phyloP scores from a whole-genome alignment of 1,284 basidiomycete genomes.

The Trichosporon coremiiforme region DNA sequence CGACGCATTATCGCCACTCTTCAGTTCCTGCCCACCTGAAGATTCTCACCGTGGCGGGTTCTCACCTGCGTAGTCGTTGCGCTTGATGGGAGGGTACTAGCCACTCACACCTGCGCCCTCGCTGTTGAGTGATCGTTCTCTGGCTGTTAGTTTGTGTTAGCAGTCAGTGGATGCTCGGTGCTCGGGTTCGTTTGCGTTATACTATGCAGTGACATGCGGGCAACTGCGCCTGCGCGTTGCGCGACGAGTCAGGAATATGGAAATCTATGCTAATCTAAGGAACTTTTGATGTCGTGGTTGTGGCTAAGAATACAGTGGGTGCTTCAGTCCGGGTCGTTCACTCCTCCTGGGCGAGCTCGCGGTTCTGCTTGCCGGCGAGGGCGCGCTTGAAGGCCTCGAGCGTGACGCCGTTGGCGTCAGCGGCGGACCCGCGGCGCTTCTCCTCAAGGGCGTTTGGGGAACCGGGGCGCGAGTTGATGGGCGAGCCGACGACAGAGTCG shows the following conservation, averaged over 20 bases:
- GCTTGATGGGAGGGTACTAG: no score
- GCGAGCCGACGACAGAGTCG: slow-evolving; percentile 54
- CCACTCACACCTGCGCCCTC: background rate
- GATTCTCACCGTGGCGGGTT: background rate
- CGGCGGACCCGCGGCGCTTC: slow-evolving; percentile 36
- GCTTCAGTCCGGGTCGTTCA: slow-evolving; percentile 5
- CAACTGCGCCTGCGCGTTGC: slow-evolving; percentile 18
- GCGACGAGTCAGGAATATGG: slow-evolving; percentile 10
- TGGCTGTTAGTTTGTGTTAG: no score
- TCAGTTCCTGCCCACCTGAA: no score
- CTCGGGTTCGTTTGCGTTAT: no score
- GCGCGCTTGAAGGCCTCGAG: slow-evolving; percentile 56
- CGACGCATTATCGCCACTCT: background rate
- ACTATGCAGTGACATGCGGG: slow-evolving; percentile 14
- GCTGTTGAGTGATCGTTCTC: background rate
- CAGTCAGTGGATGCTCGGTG: no score
- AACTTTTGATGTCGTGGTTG: background rate
- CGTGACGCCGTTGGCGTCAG: slow-evolving; percentile 36
- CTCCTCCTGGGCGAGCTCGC: slow-evolving; percentile 31
- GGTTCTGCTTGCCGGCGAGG: slow-evolving; percentile 46
- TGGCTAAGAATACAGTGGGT: slow-evolving; percentile 13
- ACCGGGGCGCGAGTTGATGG: slow-evolving; percentile 45
- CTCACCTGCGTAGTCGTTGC: no score
- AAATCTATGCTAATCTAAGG: slow-evolving; percentile 16
- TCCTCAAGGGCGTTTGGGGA: slow-evolving; percentile 40